These are phyloP conservation scores for Diospyros kaki DNA, from an alignment of 148 eudicot species.

Conservation along the genomic window DNA sequence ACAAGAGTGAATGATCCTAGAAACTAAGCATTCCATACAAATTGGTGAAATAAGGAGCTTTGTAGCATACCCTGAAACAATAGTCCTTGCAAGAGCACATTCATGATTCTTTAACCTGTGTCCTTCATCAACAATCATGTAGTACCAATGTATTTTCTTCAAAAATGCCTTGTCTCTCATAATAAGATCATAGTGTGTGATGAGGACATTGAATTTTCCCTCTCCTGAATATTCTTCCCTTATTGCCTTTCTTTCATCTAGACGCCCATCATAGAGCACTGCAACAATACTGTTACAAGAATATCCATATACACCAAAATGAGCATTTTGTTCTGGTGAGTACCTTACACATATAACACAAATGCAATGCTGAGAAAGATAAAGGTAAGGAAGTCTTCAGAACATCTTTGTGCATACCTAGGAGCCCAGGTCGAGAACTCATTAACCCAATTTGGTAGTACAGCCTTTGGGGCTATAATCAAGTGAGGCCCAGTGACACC, in stretches of 20 bases:
- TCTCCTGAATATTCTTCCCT: constrained; percentile 85
- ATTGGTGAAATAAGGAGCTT: constrained; percentile 1
- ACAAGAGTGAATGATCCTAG: neutral
- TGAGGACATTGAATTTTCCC: constrained; percentile 80
- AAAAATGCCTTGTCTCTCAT: constrained; percentile 89
- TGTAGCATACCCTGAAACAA: constrained; percentile 74
- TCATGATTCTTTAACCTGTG: constrained; percentile 92
- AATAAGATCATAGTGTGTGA: constrained; percentile 96
- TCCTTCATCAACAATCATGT: constrained; percentile 97
- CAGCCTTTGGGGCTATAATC: constrained; percentile 98
- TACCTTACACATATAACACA: constrained; percentile 3
- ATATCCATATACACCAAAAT: constrained; percentile 12
- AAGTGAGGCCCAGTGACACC: constrained; percentile 90
- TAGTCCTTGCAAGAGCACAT: constrained; percentile 85
- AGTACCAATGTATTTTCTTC: constrained; percentile 91
- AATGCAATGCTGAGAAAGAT: neutral
- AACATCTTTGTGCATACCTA: constrained; percentile 40
- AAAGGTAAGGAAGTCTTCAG: neutral
- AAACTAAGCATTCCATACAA: neutral
- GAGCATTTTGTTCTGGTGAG: neutral
- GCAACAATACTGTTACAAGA: constrained; percentile 65
- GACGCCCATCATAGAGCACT: constrained; percentile 83
- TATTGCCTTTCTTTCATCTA: constrained; percentile 74
- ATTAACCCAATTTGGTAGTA: constrained; percentile 86
- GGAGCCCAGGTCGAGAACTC: constrained; percentile 94